Evolutionary conservation across 2,329 filamentous ascomycete species (phyloP), one percentile per base, ranked within the genome.

Genomic region (Ceratocystis diversiconidia): DNA sequence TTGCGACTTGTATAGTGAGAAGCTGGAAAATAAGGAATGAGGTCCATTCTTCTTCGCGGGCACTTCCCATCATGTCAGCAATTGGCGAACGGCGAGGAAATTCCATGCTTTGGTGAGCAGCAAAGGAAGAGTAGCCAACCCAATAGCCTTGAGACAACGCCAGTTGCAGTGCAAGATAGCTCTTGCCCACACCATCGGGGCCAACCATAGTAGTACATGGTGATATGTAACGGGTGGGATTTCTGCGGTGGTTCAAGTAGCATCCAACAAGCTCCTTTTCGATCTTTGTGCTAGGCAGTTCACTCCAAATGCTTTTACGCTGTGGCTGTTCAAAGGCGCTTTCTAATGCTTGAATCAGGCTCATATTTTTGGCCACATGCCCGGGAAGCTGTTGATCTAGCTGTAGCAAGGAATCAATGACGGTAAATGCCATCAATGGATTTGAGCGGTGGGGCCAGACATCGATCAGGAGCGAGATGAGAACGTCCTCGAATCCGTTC

Each of bases 181-280:
- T 67, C 32, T 67, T 67, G n/a, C 66, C 66, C 7, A 60, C 46
- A 4, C 66, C 66, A 17, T 67, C 66, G 30, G 66, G 62, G 15
- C 66, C 66, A 15, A 67, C 55, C 5, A 67, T 15, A 1, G 63
- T 65, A 12, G 66, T 67, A 15, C 61, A 52, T 17, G 66, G 66
- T 10, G 66, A 48, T n/a, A 52, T 41, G n/a, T 65, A 67, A 10
- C 66, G 59, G 3, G 66, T 65, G 5, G 66, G 66, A 41, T 65
- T 67, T 7, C 30, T 41, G 62, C 64, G 60, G 36, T 67, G 66
- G 48, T 65, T 63, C 22, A 57, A 43, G 36, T 60, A 50, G 41
- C 66, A 65, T 4, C 43, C 63, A 8, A 50, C 25, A 19, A 67
- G 30, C 17, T 60, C 50, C 8, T 22, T 25, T n/a, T 67, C 59